A percentile compares a stretch with the other conserved stretches of the same genome.
These are phyloP conservation scores for Suillus fuscotomentosus DNA, from an alignment of 768 basidiomycete species.

Conservation along the genomic window DNA sequence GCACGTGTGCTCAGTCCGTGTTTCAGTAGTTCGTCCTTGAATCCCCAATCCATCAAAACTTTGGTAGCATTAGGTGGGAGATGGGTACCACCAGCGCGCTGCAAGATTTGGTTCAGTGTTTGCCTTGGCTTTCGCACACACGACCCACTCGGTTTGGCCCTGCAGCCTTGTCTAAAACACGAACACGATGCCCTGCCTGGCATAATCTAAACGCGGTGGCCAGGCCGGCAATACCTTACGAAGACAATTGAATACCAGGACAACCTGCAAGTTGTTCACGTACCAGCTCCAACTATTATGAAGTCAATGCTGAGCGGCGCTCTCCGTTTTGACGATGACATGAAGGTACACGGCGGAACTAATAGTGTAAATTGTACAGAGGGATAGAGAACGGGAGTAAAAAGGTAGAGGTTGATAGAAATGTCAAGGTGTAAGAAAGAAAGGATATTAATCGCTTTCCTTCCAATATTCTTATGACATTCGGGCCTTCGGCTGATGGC, in stretches of 20 bases:
- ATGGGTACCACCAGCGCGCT: conserved; percentile 43
- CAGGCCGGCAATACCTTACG: conserved; percentile 49
- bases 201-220: conserved; percentile 56
- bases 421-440: not conserved
- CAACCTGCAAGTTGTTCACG: not conserved
- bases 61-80: conserved; percentile 62
- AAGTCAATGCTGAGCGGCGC: conserved; percentile 28
- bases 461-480: not conserved
- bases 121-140: not conserved
- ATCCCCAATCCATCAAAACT: conserved; percentile 56
- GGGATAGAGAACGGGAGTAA: not conserved
- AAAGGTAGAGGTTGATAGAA: not conserved
- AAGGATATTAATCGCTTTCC: conserved; percentile 21
- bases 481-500: not conserved
- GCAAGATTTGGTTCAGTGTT: not conserved
- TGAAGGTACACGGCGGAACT: not conserved
- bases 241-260: not conserved
- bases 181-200: conserved; percentile 58
- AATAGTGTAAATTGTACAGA: not conserved
- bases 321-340: conserved; percentile 16
- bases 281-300: conserved; percentile 31
- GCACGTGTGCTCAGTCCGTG: conserved; percentile 29
- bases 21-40: conserved; percentile 41
- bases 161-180: conserved; percentile 51
- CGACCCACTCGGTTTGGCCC: conserved; percentile 40